Evolutionary conservation across 257 asterid genomes (phyloP), one percentile per base, ranked within the genome.

Genomic region (Jacaranda copaia): DNA sequence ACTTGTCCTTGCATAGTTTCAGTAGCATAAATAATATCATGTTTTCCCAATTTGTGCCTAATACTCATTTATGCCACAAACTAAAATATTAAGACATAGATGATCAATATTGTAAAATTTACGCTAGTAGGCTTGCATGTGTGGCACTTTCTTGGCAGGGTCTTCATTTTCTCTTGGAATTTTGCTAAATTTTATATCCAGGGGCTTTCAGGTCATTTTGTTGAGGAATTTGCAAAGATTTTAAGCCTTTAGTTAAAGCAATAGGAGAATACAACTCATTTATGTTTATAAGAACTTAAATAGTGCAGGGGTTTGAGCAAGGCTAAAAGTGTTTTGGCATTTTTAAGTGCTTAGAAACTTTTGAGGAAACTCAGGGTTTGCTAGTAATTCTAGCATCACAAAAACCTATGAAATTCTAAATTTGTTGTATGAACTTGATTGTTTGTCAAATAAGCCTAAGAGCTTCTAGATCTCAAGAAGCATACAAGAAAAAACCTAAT

Each of bases 391-490:
- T 49, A 12, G 25, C 13, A 25, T 46, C 58, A 5, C 73, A 11
- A 40, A 66, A 66, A 25, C 18, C 45, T 3, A 46, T 68, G 20
- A 19, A 11, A 10, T 32, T 67, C 58, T 67, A 67, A 67, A 43
- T 3, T 25, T 43, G 51, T 15, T 67, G 38, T 67, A 45, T 25
- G 13, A 8, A 13, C 32, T n/a, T 39, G 53, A 52, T 52, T 52
- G n/a, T 38, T 69, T 39, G 18, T 71, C 45, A 38, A 49, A 68
- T 49, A 49, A 42, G 35, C 35, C 62, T 49, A 69, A 13, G 48
- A 5, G 48, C 74, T 69, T 51, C 14, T 51, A 18, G n/a, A 52
- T 52, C 53, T 56, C 62, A 8, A 56, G 36, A 70, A 53, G 51
- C 75, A 18, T 53, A 20, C 55, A 55, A 39, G 55, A 3, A 20